phyloP scores from a whole-genome alignment of 495 filamentous ascomycete genomes.

The Aspergillus ostianus region DNA sequence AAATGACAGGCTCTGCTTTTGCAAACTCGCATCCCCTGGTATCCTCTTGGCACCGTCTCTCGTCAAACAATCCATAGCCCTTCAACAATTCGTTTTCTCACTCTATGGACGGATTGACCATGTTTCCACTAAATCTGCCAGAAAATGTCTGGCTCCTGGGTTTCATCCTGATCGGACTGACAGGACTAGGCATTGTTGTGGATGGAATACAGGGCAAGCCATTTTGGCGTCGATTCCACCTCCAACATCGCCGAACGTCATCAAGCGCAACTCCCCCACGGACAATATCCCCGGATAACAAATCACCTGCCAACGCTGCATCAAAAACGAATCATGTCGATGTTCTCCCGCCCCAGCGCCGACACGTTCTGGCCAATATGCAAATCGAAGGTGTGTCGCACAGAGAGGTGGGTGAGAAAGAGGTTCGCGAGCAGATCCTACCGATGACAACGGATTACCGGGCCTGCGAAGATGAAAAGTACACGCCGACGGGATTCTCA shows the following conservation, averaged over 20 bases:
- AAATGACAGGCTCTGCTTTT: neutral
- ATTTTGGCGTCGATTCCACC: slow-evolving; percentile 15
- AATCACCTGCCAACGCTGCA: slow-evolving; percentile 11
- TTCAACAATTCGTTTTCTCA: neutral
- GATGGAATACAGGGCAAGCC: slow-evolving; percentile 12
- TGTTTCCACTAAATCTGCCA: slow-evolving; percentile 11
- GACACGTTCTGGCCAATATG: slow-evolving; percentile 45
- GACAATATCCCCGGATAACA: slow-evolving; percentile 54
- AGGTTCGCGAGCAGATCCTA: slow-evolving; percentile 34
- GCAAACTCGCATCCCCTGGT: neutral
- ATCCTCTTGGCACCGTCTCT: neutral
- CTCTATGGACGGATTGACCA: neutral
- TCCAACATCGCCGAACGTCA: slow-evolving; percentile 35
- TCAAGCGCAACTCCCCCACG: slow-evolving; percentile 55
- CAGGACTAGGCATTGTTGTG: slow-evolving; percentile 21
- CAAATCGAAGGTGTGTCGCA: slow-evolving; percentile 20
- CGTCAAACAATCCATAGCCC: neutral
- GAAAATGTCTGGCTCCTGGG: slow-evolving; percentile 27
- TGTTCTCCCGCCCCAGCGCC: slow-evolving; percentile 56
- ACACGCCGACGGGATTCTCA: slow-evolving; percentile 61
- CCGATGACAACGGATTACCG: slow-evolving; percentile 47
- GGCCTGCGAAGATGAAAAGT: slow-evolving; percentile 36
- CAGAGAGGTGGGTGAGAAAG: slow-evolving; percentile 29
- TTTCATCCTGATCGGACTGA: slow-evolving; percentile 24
- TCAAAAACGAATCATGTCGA: slow-evolving; percentile 36